Percentiles rank a stretch among this genome's conserved stretches.
Evolutionary conservation across 192 early-diverging fungal species (phyloP).

Genomic region (Fimicolochytrium jonesii): DNA sequence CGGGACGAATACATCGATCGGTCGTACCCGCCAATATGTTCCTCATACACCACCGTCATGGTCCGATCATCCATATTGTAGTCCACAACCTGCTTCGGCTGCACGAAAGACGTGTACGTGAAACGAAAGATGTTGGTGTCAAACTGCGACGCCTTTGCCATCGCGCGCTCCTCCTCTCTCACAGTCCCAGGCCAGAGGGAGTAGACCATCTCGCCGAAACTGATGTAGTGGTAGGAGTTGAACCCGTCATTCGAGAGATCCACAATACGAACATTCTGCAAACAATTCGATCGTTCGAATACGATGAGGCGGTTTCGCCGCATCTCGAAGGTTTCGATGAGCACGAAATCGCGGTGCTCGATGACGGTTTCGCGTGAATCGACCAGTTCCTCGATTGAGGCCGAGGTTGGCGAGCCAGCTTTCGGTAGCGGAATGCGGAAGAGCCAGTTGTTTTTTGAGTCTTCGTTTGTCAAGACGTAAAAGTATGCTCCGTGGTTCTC

Average conservation of each 20-base stretch:
- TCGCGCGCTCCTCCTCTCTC: constrained; percentile 45
- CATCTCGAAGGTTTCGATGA: constrained; percentile 57
- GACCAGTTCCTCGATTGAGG: neutral
- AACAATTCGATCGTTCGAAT: constrained; percentile 56
- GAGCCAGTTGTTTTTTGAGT: constrained; percentile 59
- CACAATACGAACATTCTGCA: constrained; percentile 58
- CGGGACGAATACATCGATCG: constrained; percentile 8
- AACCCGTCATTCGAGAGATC: constrained; percentile 37
- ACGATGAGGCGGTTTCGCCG: constrained; percentile 51
- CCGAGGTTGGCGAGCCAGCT: too few relatives aligned
- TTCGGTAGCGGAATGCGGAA: constrained; percentile 47
- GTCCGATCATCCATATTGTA: constrained; percentile 31
- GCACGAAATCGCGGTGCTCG: constrained; percentile 52
- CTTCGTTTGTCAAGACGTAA: constrained; percentile 55
- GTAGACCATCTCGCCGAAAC: constrained; percentile 54
- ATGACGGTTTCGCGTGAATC: constrained; percentile 50
- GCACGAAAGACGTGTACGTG: constrained; percentile 32
- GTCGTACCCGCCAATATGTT: constrained; percentile 21
- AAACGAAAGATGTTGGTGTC: constrained; percentile 34
- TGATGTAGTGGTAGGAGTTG: constrained; percentile 52
- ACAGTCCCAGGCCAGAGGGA: constrained; percentile 46
- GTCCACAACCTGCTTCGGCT: constrained; percentile 31
- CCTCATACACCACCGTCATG: constrained; percentile 28
- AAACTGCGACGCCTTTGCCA: constrained; percentile 41
- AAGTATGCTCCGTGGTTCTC: constrained; percentile 48